Evolutionary conservation across 2,329 filamentous ascomycete species (phyloP).

Genomic region (Epichloe coenophiala): DNA sequence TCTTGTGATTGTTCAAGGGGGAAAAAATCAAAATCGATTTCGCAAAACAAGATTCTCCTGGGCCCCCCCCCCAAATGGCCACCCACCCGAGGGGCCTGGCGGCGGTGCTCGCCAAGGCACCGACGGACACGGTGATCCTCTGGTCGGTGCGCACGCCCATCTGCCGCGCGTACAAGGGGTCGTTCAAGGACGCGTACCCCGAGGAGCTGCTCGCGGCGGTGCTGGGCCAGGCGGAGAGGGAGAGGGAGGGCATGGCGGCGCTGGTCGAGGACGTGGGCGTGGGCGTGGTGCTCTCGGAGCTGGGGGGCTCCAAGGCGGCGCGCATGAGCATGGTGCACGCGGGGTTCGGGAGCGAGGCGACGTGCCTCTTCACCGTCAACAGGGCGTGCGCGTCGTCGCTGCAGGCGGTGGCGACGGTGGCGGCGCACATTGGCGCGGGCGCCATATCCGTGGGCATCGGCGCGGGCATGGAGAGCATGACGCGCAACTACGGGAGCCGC

Average conservation of each 20-base stretch:
- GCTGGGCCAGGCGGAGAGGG: conserved; percentile 15
- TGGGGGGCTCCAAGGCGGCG: conserved; percentile 85
- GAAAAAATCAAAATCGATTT: too few species aligned
- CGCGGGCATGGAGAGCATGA: conserved; percentile 95
- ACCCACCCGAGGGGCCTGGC: conserved; percentile 41
- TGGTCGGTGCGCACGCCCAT: conserved; percentile 83
- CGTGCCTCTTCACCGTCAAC: conserved; percentile 76
- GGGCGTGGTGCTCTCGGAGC: conserved; percentile 79
- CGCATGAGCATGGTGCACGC: conserved; percentile 84
- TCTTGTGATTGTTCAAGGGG: too few species aligned
- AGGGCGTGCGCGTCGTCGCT: conserved; percentile 72
- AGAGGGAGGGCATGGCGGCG: conserved; percentile 47
- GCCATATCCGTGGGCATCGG: conserved; percentile 63
- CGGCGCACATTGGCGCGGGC: conserved; percentile 61
- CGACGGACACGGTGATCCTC: conserved; percentile 75
- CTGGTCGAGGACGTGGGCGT: conserved; percentile 68
- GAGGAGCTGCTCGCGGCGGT: conserved; percentile 70
- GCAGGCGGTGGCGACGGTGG: conserved; percentile 61
- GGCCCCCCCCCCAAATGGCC: neutral
- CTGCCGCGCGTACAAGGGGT: conserved; percentile 70
- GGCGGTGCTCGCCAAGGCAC: conserved; percentile 63
- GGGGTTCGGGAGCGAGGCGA: conserved; percentile 54
- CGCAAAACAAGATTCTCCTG: neutral
- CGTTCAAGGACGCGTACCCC: conserved; percentile 76
- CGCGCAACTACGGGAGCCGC: conserved; percentile 68